phyloP scores from a whole-genome alignment of 495 filamentous ascomycete genomes.

The Ascodesmis nigricans region DNA sequence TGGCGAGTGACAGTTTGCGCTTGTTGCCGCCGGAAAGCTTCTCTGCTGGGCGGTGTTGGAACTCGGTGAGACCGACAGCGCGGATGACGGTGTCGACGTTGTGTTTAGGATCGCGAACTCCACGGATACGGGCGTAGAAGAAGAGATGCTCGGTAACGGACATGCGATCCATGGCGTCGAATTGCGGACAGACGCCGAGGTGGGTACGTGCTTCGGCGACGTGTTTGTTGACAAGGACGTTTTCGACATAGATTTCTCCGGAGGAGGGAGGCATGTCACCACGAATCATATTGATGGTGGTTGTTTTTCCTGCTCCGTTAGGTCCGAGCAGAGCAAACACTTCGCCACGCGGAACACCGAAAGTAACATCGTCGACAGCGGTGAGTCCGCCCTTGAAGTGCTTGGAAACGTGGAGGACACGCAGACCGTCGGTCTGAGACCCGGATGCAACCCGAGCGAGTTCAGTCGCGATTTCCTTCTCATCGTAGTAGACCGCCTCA shows the following conservation, averaged over 20 bases:
- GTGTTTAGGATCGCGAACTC: conserved; percentile 38
- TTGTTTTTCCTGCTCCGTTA: conserved; percentile 75
- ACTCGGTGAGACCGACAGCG: conserved; percentile 38
- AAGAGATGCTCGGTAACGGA: conserved; percentile 45
- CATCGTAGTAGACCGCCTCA: conserved; percentile 27
- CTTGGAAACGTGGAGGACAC: conserved; percentile 55
- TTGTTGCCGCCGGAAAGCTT: conserved; percentile 55
- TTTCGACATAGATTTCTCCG: conserved; percentile 55
- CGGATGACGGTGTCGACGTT: conserved; percentile 37
- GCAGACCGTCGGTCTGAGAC: conserved; percentile 44
- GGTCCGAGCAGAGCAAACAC: conserved; percentile 72
- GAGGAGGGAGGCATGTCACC: conserved; percentile 51
- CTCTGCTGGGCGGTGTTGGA: conserved; percentile 37
- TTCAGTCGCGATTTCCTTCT: conserved; percentile 30
- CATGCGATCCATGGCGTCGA: conserved; percentile 44
- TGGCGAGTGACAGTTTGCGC: conserved; percentile 48
- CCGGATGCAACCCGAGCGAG: conserved; percentile 26
- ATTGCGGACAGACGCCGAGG: conserved; percentile 62
- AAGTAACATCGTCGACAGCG: conserved; percentile 63
- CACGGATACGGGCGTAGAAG: conserved; percentile 53
- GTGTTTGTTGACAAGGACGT: conserved; percentile 40
- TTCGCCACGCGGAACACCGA: conserved; percentile 52
- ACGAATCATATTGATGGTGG: conserved; percentile 62
- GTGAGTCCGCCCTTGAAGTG: conserved; percentile 39
- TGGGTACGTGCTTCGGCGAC: conserved; percentile 43